Evolutionary conservation across 306 rosid species (phyloP).

Genomic region (Castanea sativa): DNA sequence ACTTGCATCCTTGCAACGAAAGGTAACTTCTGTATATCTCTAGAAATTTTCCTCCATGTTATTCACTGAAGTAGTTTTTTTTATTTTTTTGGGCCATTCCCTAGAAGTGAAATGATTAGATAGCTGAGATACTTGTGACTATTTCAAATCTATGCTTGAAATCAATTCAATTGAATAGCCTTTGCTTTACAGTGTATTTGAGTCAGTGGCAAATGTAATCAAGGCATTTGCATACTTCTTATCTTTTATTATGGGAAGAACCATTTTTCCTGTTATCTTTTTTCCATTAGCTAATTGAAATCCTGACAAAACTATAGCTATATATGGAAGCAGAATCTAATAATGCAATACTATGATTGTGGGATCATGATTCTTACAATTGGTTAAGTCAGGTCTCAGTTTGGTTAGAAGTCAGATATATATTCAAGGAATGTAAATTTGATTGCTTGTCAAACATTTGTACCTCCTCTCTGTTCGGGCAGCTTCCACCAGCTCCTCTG

Average conservation of each 20-base stretch:
- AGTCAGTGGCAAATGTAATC: not conserved
- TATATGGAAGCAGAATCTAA: not conserved
- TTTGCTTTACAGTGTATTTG: not conserved
- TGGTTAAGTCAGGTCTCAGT: not conserved
- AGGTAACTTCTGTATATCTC: conserved; percentile 40
- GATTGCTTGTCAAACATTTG: not conserved
- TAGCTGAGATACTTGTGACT: not conserved
- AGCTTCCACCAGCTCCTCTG: conserved; percentile 85
- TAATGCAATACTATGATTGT: not conserved
- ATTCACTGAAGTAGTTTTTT: not conserved
- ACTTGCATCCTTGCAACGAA: conserved; percentile 77
- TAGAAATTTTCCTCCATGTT: conserved; percentile 5
- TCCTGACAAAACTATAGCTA: not conserved
- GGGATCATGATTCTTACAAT: not conserved
- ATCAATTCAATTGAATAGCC: not conserved
- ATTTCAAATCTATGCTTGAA: not conserved
- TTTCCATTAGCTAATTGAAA: not conserved
- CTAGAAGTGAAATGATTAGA: not conserved
- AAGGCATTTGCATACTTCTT: not conserved
- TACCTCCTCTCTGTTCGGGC: conserved; percentile 19
- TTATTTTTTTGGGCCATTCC: not conserved
- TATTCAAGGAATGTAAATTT: not conserved
- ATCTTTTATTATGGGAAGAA: not conserved
- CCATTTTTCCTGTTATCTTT: not conserved
- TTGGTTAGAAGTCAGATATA: not conserved